phyloP scores from a whole-genome alignment of 306 rosid species.

The Vachellia pachyceras region DNA sequence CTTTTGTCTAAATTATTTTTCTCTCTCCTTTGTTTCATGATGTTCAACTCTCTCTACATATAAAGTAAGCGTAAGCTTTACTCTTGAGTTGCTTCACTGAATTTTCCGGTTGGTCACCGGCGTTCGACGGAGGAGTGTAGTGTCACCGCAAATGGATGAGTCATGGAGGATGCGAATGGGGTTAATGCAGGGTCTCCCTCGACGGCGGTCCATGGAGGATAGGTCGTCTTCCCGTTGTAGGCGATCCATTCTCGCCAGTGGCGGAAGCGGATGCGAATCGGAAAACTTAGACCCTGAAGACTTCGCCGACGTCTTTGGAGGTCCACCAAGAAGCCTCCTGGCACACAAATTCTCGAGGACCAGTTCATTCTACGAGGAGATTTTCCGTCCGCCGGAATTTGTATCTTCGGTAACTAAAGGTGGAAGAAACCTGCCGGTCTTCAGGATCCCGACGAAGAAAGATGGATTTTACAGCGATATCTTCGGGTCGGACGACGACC shows the following conservation, averaged over 20 bases:
- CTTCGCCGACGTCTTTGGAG: constrained; percentile 87
- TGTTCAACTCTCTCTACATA: constrained; percentile 24
- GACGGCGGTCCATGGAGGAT: constrained; percentile 58
- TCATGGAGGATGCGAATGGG: constrained; percentile 65
- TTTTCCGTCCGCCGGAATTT: constrained; percentile 56
- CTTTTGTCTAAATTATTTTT: background rate
- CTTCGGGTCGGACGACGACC: constrained; percentile 73
- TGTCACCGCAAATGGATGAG: constrained; percentile 59
- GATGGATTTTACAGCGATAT: constrained; percentile 72
- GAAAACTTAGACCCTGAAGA: constrained; percentile 50
- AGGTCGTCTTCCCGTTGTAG: constrained; percentile 27
- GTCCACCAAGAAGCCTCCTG: constrained; percentile 74
- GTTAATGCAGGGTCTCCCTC: constrained; percentile 51
- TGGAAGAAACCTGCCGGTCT: constrained; percentile 65
- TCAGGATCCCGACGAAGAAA: constrained; percentile 66
- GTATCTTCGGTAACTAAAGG: constrained; percentile 31
- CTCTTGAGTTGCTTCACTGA: constrained; percentile 8
- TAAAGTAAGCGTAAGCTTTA: constrained; percentile 11
- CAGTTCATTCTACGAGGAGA: constrained; percentile 58
- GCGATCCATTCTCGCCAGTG: constrained; percentile 41
- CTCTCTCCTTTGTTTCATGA: background rate
- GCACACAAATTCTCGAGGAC: constrained; percentile 54
- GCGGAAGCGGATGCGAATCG: constrained; percentile 21
- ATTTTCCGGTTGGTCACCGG: constrained; percentile 32
- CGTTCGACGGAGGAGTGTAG: constrained; percentile 5